Conservation (phyloP, 768 basidiomycete species). For the Lentinula lateritia region DNA sequence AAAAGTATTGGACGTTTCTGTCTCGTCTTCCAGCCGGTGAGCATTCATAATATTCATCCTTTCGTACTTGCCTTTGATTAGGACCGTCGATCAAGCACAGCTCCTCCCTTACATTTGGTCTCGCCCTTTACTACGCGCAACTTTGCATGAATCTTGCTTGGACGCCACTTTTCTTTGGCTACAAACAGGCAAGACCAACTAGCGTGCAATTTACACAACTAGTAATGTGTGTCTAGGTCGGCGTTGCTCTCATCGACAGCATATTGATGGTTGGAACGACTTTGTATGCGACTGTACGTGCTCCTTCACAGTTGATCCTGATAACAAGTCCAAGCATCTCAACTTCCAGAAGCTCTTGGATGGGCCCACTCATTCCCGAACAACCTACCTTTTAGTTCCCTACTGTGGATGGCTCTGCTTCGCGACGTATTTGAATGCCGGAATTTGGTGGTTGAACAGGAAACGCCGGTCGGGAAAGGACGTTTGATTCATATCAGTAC, state of each 20-base stretch:
- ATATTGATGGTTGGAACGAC: constrained; percentile 46
- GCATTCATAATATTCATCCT: constrained; percentile 7
- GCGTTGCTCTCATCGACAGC: constrained; percentile 50
- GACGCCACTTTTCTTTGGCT: constrained; percentile 62
- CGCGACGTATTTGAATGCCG: constrained; percentile 66
- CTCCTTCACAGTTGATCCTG: too few relatives aligned
- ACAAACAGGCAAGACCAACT: constrained; percentile 29
- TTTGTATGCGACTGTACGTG: constrained; percentile 52
- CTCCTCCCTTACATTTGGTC: constrained; percentile 35
- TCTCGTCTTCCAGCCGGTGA: constrained; percentile 37
- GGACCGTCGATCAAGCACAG: constrained; percentile 15
- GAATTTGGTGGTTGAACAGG: constrained; percentile 50
- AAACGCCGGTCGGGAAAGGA: constrained; percentile 5
- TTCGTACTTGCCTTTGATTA: too few relatives aligned
- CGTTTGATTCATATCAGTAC: background rate
- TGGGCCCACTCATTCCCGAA: constrained; percentile 34
- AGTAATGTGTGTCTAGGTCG: constrained; percentile 30
- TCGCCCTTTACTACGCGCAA: constrained; percentile 58
- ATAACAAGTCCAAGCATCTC: background rate
- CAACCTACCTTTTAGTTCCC: constrained; percentile 56
- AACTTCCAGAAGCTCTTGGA: constrained; percentile 40
- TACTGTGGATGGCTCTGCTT: constrained; percentile 65
- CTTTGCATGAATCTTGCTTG: constrained; percentile 53
- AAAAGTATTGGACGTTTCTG: constrained; percentile 41
- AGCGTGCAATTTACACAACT: background rate